Evolutionary conservation across 495 filamentous ascomycete genomes (phyloP), one percentile per base, ranked within the genome.

Genomic region (Cryomyces antarcticus): DNA sequence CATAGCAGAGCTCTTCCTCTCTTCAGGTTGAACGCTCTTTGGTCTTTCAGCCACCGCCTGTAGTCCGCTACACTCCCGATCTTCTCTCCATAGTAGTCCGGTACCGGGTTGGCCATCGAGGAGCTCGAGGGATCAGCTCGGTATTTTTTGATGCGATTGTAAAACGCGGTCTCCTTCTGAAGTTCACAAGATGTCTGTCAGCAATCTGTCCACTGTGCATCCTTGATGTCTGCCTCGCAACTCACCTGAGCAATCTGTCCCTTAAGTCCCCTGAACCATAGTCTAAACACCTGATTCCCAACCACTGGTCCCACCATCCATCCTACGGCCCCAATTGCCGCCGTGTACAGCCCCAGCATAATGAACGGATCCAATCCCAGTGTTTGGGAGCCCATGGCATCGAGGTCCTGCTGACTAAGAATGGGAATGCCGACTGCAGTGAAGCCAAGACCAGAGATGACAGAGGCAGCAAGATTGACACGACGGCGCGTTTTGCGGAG

Each of bases 21-120:
- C 71, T 94, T 95, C 63, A 78, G 75, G 64, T 93, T 93, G 61
- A 89, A 97, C n/a, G 86, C 85, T 39, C 87, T 62, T 68, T 96
- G 92, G 58, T 97, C 89, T 67, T 88, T 94, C 56, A 97, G 62
- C 89, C 89, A 97, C 58, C 80, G 77, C 50, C 92, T 63, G 54
- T 95, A 97, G 40, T 80, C 86, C 45, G 73, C 71, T 33, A 97
- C 82, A 49, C 83, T 92, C 11, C 78, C 80, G 57, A 97, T 93
- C 71, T 93, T 95, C 68, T 97, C 89, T 41, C 89, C 80, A 52
- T 85, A 83, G 60, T 78, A 79, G 49, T 79, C 75, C 4, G 74
- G 74, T 11, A 88, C 77, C 0, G 78, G 78, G 55, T 84, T 84
- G 37, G 70, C 60, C 45, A 74, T 67, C 5, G 71, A 76, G 48